phyloP scores from a whole-genome alignment of 257 asterid species.

The Capsicum pubescens region DNA sequence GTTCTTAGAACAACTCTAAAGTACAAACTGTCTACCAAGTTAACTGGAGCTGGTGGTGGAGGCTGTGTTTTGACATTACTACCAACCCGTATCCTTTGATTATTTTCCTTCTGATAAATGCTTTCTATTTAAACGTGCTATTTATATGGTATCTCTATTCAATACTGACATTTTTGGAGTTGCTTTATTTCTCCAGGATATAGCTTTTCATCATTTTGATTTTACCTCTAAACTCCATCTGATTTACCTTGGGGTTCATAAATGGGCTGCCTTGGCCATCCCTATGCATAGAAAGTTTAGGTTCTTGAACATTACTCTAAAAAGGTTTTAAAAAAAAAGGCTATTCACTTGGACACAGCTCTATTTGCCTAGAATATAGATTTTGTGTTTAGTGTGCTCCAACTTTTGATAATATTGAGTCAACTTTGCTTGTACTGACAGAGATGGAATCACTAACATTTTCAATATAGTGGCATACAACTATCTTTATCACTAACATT shows the following conservation, averaged over 20 bases:
- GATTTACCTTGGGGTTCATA: slow-evolving; percentile 2
- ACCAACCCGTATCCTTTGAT: slow-evolving; percentile 81
- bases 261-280: not conserved
- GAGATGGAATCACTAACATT: not conserved
- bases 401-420: not conserved
- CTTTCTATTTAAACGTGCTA: not conserved
- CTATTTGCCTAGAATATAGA: not conserved
- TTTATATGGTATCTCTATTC: not conserved
- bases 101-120: slow-evolving; percentile 27
- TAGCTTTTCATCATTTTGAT: not conserved
- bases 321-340: not conserved
- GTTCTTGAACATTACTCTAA: not conserved
- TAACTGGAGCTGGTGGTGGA: slow-evolving; percentile 99
- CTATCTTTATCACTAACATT: not conserved
- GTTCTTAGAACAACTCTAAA: slow-evolving; percentile 76
- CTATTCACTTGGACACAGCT: not conserved
- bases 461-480: not conserved
- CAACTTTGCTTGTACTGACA: not conserved
- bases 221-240: not conserved
- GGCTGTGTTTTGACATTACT: slow-evolving; percentile 94
- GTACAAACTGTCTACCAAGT: slow-evolving; percentile 80
- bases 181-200: not conserved
- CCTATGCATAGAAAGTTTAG: not conserved
- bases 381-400: not conserved
- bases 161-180: not conserved